Evolutionary conservation across 2,329 filamentous ascomycete genomes (phyloP), one percentile per base, ranked within the genome.

Genomic region (Diaporthe vexans): DNA sequence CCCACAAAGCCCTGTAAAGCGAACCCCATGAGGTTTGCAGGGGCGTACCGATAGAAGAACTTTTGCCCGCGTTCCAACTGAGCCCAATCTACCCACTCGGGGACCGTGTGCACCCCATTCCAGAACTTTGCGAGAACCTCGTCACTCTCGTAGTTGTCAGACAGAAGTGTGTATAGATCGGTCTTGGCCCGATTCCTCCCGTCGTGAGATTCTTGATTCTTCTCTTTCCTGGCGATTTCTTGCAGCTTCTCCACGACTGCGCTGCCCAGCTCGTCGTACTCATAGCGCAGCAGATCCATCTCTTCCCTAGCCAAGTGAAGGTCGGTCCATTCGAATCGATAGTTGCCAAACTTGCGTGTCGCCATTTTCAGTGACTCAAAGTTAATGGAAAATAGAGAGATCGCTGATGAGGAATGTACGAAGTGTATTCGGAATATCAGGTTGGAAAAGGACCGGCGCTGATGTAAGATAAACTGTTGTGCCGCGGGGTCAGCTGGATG

Each of bases 81-180:
- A 40, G 57, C 57, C 57, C 57, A 59, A 26, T 59, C 57, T 59
- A 59, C 57, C 57, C 35, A 59, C 57, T 40, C 57, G 21, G 57
- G 57, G n/a, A 59, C 35, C 4, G 6, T 59, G 35, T 59, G 35
- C 57, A 59, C 57, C 35, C n/a, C 57, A 21, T 59, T 10, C 57
- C 57, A 59, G 57, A 59, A 59, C 10, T 26, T 24, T 33, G 35
- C 15, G 35, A 59, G 57, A 24, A 35, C 37, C 35, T 59, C 57
- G 21, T 59, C 57, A 59, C 26, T 59, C 4, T 40, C 1, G 57
- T 59, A 13, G 15, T 59, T 59, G 57, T 59, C 35, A 13, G n/a
- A 26, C 3, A 59, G 57, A 40, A 59, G 21, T 21, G n/a, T 35
- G 35, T 59, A 59, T 17, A 59, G n/a, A 26, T 59, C 57, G 21